Conservation (phyloP, 306 rosid species). For the Morella rubra region DNA sequence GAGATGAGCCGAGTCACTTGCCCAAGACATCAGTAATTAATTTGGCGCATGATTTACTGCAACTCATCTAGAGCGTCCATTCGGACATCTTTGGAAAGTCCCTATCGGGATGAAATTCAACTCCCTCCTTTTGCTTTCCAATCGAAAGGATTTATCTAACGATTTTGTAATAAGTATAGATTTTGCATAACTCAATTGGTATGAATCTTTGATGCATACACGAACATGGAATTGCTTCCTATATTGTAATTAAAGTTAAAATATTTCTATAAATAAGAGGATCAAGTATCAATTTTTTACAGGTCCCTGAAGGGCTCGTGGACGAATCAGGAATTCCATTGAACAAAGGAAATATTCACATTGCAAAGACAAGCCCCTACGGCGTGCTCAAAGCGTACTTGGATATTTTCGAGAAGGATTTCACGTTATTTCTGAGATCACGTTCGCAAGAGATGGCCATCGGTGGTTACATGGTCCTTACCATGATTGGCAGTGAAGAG, state of each 20-base stretch:
- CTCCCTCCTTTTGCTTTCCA: not conserved
- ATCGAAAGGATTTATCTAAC: not conserved
- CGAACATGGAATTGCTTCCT: too few species aligned
- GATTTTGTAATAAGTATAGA: not conserved
- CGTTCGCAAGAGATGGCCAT: not conserved
- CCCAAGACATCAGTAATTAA: too few species aligned
- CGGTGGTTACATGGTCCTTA: not conserved
- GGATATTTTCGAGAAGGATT: not conserved
- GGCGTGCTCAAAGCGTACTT: not conserved
- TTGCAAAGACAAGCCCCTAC: not conserved
- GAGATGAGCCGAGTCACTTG: too few species aligned
- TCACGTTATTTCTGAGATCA: not conserved
- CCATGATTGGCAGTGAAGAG: not conserved
- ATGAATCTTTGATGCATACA: not conserved
- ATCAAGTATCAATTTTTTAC: not conserved
- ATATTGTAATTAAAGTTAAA: too few species aligned
- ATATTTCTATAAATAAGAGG: too few species aligned
- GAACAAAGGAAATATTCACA: constrained; percentile 32
- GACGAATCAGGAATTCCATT: constrained; percentile 8
- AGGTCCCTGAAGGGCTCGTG: constrained; percentile 28
- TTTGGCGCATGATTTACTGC: too few species aligned
- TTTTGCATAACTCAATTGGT: not conserved
- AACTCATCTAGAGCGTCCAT: too few species aligned
- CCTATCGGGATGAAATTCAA: too few species aligned
- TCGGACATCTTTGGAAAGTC: too few species aligned